These are phyloP conservation scores for Magnusiomyces paraingens DNA, from an alignment of 1,139 yeast species.

Conservation along the genomic window DNA sequence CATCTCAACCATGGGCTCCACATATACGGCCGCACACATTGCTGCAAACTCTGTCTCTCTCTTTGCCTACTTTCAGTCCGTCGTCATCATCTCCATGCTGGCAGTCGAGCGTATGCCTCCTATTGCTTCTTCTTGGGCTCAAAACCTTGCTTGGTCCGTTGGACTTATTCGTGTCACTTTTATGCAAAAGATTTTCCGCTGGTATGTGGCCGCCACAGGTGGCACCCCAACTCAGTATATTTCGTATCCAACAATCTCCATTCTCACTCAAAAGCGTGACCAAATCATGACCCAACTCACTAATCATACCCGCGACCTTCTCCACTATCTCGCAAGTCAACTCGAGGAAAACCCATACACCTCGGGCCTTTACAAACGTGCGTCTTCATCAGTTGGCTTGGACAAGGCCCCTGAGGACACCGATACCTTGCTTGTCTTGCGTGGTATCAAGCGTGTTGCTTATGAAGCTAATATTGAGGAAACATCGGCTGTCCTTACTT, in stretches of 20 bases:
- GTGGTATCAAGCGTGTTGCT: constrained; percentile 94
- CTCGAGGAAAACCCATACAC: not conserved
- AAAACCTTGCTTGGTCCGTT: constrained; percentile 92
- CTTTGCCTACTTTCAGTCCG: constrained; percentile 86
- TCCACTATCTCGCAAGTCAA: constrained; percentile 6
- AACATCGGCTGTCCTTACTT: constrained; percentile 78
- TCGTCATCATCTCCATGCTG: constrained; percentile 92
- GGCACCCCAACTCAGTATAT: constrained; percentile 75
- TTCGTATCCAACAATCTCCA: constrained; percentile 42
- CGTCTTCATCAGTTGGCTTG: not conserved
- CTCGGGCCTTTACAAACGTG: constrained; percentile 6
- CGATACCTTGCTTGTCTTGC: constrained; percentile 44
- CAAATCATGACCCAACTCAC: constrained; percentile 9
- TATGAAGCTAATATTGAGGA: constrained; percentile 77
- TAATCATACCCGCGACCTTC: constrained; percentile 7
- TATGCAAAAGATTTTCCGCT: constrained; percentile 79
- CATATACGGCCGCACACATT: constrained; percentile 92
- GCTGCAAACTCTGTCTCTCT: constrained; percentile 91
- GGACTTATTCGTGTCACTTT: constrained; percentile 74
- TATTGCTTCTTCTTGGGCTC: constrained; percentile 96
- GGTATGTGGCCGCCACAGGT: constrained; percentile 96
- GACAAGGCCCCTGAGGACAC: constrained; percentile 17
- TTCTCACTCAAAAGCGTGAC: constrained; percentile 64
- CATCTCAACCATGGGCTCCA: constrained; percentile 82
- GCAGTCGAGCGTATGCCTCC: constrained; percentile 94